Percentiles rank a stretch among this genome's conserved stretches.
Conservation (phyloP, 148 eudicot species). For the Vaccinium corymbosum region DNA sequence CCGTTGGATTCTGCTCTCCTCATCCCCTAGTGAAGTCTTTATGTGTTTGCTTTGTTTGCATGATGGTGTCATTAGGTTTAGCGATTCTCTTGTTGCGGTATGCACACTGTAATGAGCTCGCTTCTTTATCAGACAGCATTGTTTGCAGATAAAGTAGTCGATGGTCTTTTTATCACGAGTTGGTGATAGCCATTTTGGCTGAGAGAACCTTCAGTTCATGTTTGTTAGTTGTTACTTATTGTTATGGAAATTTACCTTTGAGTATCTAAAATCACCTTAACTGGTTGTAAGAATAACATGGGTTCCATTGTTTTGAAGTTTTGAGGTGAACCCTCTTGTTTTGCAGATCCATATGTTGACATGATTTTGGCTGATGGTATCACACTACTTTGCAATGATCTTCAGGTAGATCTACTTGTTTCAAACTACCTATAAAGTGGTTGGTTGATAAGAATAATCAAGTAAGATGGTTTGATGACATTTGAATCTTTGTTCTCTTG, state of each 20-base stretch:
- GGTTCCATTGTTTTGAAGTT: neutral
- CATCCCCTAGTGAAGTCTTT: neutral
- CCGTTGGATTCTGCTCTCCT: neutral
- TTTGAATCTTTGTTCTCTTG: constrained; percentile 25
- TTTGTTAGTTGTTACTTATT: neutral
- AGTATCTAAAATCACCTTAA: constrained; percentile 1
- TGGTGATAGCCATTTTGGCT: neutral
- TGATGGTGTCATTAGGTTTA: neutral
- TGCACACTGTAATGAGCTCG: neutral
- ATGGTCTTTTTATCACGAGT: constrained; percentile 12
- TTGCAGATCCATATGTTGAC: constrained; percentile 79
- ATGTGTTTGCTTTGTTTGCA: neutral
- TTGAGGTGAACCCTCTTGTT: neutral
- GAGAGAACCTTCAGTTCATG: neutral
- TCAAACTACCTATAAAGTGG: neutral
- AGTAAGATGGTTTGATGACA: constrained; percentile 17
- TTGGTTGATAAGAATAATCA: neutral
- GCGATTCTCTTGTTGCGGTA: neutral
- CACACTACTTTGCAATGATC: constrained; percentile 72
- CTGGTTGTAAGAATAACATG: neutral
- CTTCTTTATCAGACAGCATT: neutral
- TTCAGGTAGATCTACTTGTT: constrained; percentile 49
- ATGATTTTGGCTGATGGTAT: constrained; percentile 92
- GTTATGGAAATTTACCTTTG: neutral
- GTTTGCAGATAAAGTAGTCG: neutral